phyloP scores from a whole-genome alignment of 768 basidiomycete genomes.

The Mycena capillaripes region DNA sequence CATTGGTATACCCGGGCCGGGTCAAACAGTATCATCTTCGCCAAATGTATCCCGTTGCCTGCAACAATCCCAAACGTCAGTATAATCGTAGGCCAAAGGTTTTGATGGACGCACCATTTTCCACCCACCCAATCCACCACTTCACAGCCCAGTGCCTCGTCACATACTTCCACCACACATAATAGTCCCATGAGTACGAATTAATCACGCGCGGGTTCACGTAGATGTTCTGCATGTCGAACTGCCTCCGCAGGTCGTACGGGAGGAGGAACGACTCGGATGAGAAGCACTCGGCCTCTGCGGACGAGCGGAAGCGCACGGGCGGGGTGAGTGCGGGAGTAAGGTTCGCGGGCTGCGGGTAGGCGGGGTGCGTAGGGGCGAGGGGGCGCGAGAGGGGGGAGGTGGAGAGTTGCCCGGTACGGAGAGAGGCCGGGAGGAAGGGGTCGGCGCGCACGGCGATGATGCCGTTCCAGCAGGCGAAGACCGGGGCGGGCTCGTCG shows the following conservation, averaged over 20 bases:
- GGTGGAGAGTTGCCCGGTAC: constrained; percentile 43
- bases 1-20: not conserved
- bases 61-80: no score
- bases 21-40: not conserved
- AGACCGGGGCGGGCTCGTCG: constrained; percentile 57
- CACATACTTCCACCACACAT: constrained; percentile 51
- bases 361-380: constrained; percentile 43
- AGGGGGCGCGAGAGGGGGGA: constrained; percentile 26
- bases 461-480: constrained; percentile 62
- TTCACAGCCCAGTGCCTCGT: constrained; percentile 48
- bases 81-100: no score
- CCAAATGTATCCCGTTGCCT: not conserved
- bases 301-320: constrained; percentile 46
- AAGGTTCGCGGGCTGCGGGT: constrained; percentile 8
- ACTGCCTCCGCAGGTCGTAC: constrained; percentile 55
- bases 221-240: constrained; percentile 50
- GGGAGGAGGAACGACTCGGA: no score
- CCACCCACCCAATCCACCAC: constrained; percentile 33
- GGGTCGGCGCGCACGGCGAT: constrained; percentile 55
- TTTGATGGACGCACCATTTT: no score
- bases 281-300: constrained; percentile 47
- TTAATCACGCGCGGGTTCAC: constrained; percentile 54
- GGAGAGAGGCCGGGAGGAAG: constrained; percentile 52
- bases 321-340: constrained; percentile 46
- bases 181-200: constrained; percentile 50